Percentiles rank a stretch among this genome's conserved stretches.
Conservation (phyloP, 352 stramenopile genomes). For the Globisporangium uncinulatum region DNA sequence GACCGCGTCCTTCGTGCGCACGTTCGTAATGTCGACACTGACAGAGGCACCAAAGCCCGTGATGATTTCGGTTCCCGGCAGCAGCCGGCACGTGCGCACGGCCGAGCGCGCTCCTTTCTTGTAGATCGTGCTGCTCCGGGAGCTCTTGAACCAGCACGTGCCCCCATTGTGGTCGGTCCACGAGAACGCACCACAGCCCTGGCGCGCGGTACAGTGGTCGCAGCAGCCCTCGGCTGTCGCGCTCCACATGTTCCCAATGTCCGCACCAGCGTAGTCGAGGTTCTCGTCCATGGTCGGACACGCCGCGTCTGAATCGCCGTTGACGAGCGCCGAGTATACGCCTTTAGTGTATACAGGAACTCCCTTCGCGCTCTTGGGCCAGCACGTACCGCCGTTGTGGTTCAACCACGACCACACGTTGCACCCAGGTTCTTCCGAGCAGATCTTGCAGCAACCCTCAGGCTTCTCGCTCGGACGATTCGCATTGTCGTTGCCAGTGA, state of each 20-base stretch:
- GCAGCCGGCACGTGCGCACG: not conserved
- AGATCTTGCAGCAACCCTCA: slow-evolving; percentile 14
- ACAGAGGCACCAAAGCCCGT: not conserved
- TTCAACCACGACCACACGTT: slow-evolving; percentile 41
- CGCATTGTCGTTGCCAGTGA: slow-evolving; percentile 28
- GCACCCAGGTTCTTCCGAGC: slow-evolving; percentile 16
- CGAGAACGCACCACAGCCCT: slow-evolving; percentile 31
- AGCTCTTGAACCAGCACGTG: slow-evolving; percentile 58
- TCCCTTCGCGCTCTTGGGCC: slow-evolving; percentile 46
- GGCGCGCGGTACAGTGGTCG: slow-evolving; percentile 18
- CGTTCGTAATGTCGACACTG: slow-evolving; percentile 19
- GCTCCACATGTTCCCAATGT: slow-evolving; percentile 24
- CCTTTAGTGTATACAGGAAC: not conserved
- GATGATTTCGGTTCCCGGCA: not conserved
- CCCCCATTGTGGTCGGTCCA: slow-evolving; percentile 48
- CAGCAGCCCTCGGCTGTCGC: slow-evolving; percentile 32
- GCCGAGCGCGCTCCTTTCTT: slow-evolving; percentile 7
- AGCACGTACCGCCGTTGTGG: slow-evolving; percentile 43
- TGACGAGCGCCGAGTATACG: slow-evolving; percentile 8
- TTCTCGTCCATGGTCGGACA: not conserved
- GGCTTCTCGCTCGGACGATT: not conserved
- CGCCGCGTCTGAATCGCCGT: too few species aligned
- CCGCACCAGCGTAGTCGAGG: slow-evolving; percentile 7
- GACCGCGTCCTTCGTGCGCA: not conserved
- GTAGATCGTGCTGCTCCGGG: slow-evolving; percentile 13